Base-by-base conservation (phyloP, 805 yeast genomes). In the Wickerhamomyces subpelliculosus region DNA sequence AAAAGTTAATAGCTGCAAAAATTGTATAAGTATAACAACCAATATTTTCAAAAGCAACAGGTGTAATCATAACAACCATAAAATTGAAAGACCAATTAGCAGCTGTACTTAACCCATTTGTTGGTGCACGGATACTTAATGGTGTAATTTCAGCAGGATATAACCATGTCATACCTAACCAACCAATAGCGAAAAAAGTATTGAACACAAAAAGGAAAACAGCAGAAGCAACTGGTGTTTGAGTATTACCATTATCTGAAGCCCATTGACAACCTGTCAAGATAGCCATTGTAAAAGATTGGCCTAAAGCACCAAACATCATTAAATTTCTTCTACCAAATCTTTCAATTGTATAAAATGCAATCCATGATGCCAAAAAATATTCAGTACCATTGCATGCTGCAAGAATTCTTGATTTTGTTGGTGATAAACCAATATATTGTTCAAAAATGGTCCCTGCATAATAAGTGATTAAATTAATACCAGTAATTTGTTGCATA, bases 41-140 rank as follows among this genome's bases (percentile, higher is more conserved):
- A 19, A 29, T 29, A 18, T 29, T 29, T 4, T 21, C 32, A 29
- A 29, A 29, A 11, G 32, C 32, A 29, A 73, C 65, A 17, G 85
- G 87, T 2, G 83, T 76, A 47, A 78, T 72, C 78, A 78, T 75
- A 37, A 78, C 84, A 27, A 80, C 80, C 40, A 77, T 69, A 46
- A 78, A 80, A 57, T 79, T 79, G 46, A 68, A 68, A 21, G 73
- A 57, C 85, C 85, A 80, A 62, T 80, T 80, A 40, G 77, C 66
- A 41, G 80, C 76, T 8, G 85, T 78, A 9, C 82, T 73, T 19
- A 78, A 60, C 26, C 81, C 78, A 24, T 80, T 70, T 24, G 79
- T 76, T 22, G 75, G 70, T 12, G 82, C 75, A 58, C 84, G 74
- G 27, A 71, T 70, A 45, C 70, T 70, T 53, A 75, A 68, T 8